These are phyloP conservation scores for Diaporthe capsici DNA, from an alignment of 2,329 filamentous ascomycete genomes.

Conservation along the genomic window DNA sequence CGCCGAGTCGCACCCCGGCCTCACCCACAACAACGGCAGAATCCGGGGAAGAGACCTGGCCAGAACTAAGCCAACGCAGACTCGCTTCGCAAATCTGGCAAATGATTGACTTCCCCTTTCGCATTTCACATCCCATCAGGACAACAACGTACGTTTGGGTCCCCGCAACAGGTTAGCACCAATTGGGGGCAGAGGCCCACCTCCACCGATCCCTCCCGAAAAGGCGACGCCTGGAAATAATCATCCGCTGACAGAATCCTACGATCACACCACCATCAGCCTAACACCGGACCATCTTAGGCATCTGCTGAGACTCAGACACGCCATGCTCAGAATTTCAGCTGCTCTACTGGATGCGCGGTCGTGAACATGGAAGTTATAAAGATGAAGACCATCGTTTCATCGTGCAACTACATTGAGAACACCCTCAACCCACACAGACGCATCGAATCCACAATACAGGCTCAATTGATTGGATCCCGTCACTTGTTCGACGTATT, in stretches of 20 bases:
- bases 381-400: conserved; percentile 21
- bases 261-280: conserved; percentile 39
- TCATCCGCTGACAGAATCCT: conserved; percentile 37
- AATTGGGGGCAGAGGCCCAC: not conserved
- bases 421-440: not conserved
- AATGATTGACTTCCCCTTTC: conserved; percentile 28
- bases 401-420: not conserved
- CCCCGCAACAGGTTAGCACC: conserved; percentile 26
- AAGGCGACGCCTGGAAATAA: conserved; percentile 24
- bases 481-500: not conserved
- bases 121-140: not conserved
- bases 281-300: conserved; percentile 26
- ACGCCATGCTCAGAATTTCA: conserved; percentile 23
- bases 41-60: conserved; percentile 29
- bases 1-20: conserved; percentile 6
- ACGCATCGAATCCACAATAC: not conserved
- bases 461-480: not conserved
- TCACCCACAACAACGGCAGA: conserved; percentile 9
- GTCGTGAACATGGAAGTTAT: conserved; percentile 9
- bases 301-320: conserved; percentile 18
- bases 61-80: conserved; percentile 2
- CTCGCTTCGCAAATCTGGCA: conserved; percentile 9
- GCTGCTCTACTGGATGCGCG: not conserved
- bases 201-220: conserved; percentile 24
- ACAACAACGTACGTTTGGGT: conserved; percentile 35